phyloP scores from a whole-genome alignment of 352 stramenopile genomes.

The Halophytophthora batemanensis region DNA sequence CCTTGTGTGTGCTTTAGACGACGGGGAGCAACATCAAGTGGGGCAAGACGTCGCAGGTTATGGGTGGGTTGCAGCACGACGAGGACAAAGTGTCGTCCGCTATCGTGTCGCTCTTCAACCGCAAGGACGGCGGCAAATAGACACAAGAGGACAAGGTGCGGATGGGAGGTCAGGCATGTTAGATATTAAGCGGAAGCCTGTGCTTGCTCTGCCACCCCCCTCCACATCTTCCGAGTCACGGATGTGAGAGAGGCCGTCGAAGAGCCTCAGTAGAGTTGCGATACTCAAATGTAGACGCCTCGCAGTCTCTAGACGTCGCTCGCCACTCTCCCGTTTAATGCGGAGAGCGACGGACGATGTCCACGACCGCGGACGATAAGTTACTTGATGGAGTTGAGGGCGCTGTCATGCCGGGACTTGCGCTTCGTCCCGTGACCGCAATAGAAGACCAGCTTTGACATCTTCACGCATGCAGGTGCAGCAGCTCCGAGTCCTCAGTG shows the following conservation, averaged over 20 bases:
- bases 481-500: conserved; percentile 41
- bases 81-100: conserved; percentile 53
- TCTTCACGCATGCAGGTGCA: conserved; percentile 23
- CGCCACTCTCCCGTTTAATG: too few relatives aligned
- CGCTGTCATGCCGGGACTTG: too few relatives aligned
- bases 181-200: too few relatives aligned
- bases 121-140: conserved; percentile 9
- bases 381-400: not conserved
- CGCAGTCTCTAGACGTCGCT: too few relatives aligned
- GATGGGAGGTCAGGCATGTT: conserved; percentile 1
- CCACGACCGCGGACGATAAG: not conserved
- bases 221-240: too few relatives aligned
- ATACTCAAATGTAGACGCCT: too few relatives aligned
- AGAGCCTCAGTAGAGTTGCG: too few relatives aligned
- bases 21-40: conserved; percentile 55
- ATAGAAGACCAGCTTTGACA: not conserved
- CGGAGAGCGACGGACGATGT: too few relatives aligned
- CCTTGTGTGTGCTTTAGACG: conserved; percentile 2
- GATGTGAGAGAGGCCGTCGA: too few relatives aligned
- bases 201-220: too few relatives aligned
- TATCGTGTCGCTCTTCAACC: conserved; percentile 55
- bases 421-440: too few relatives aligned
- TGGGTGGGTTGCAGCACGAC: conserved; percentile 44
- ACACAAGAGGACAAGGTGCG: not conserved
- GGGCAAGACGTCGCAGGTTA: conserved; percentile 54